These are phyloP conservation scores for Neurospora hispaniola DNA, from an alignment of 495 filamentous ascomycete genomes.

Conservation along the genomic window DNA sequence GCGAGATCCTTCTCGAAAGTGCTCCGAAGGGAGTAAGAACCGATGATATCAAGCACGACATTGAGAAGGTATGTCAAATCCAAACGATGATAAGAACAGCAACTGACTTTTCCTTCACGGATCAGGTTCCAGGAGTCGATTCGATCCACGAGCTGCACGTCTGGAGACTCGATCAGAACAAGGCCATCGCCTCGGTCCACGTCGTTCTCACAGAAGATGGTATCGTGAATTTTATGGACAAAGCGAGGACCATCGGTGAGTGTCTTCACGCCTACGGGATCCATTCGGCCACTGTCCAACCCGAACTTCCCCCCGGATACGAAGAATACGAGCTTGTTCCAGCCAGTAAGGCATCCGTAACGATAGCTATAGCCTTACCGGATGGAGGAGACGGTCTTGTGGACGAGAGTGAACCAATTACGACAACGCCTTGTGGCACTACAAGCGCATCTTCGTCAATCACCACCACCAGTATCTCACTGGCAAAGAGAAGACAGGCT, in stretches of 20 bases:
- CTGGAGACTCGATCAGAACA: conserved; percentile 87
- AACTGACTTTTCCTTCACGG: not conserved
- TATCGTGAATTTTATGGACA: conserved; percentile 62
- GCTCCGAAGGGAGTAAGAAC: conserved; percentile 67
- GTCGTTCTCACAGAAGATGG: conserved; percentile 57
- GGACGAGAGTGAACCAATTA: not conserved
- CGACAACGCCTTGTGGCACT: not conserved
- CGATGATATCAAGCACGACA: conserved; percentile 81
- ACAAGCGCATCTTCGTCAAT: not conserved
- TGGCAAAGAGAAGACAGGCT: not conserved
- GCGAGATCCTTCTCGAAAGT: conserved; percentile 81
- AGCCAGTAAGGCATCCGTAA: not conserved
- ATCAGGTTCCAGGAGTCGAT: conserved; percentile 60
- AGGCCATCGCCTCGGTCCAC: conserved; percentile 77
- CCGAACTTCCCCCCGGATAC: conserved; percentile 42
- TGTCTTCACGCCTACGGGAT: conserved; percentile 92
- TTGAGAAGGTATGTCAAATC: conserved; percentile 41
- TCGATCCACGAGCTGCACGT: conserved; percentile 88
- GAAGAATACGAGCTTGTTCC: not conserved
- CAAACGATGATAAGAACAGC: not conserved
- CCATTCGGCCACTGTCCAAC: conserved; percentile 85
- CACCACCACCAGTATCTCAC: not conserved
- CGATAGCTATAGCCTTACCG: not conserved
- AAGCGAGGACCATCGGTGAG: conserved; percentile 60
- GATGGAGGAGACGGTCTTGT: not conserved